Evolutionary conservation across 148 eudicot genomes (phyloP), one percentile per base, ranked within the genome.

Genomic region (Diospyros lotus): DNA sequence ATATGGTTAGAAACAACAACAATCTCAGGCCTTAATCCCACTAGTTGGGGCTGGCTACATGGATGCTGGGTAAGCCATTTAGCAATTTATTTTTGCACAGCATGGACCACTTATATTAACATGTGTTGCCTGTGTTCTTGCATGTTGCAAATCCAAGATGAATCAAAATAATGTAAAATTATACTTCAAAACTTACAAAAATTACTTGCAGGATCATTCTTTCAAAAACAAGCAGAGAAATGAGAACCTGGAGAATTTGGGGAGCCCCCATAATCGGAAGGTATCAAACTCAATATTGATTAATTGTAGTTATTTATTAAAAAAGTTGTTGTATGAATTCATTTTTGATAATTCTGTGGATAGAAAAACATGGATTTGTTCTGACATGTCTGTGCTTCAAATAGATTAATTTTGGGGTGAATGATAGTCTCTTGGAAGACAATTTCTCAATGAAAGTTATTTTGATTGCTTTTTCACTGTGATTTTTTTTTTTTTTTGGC

Each of bases 181-280:
- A 28, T 60, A 55, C 66, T 65, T 72, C 15, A 66, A 68, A 52
- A 50, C 59, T 63, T 48, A 73, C 7, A 3, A 51, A 52, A 63
- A 4, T 64, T 28, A 51, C n/a, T 68, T 75, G 79, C 75, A 82
- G 85, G 77, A 75, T 70, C 50, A 51, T 41, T 46, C 66, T 66
- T 78, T 70, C 10, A 54, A 45, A 52, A 64, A 67, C 68, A 67
- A 41, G 54, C 71, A 53, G 66, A 80, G 76, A 78, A 83, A n/a
- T 7, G 77, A 74, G 45, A 75, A 76, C 74, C 73, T 76, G 6
- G 88, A 81, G 75, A 63, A 63, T 71, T 75, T 82, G 8, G 77
- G 69, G 55, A 80, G 88, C 76, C 86, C 82, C 7, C 64, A 39
- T 12, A 68, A 53, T 64, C 74, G 64, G 53, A 55, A 74, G 81